These are phyloP conservation scores for Phyllosticta citriasiana DNA, from an alignment of 2,329 filamentous ascomycete species.

Conservation along the genomic window DNA sequence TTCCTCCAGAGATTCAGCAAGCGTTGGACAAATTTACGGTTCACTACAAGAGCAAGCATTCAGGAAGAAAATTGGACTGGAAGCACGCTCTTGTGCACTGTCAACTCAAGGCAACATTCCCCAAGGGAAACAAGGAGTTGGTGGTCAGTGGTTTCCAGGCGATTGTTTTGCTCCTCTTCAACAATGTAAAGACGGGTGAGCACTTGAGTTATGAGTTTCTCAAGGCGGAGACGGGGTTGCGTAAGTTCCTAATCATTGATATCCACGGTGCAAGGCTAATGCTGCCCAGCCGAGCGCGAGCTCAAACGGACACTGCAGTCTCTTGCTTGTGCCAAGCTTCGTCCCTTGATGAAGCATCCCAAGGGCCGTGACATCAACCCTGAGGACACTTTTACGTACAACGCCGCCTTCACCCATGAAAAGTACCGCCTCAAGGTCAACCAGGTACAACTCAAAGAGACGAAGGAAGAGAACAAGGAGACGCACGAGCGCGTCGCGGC, in stretches of 20 bases:
- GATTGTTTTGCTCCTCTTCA: constrained; percentile 83
- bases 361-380: constrained; percentile 69
- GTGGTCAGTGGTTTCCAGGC: constrained; percentile 89
- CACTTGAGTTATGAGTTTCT: constrained; percentile 69
- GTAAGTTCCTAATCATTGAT: constrained; percentile 31
- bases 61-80: constrained; percentile 77
- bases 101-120: constrained; percentile 70
- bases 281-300: constrained; percentile 53
- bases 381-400: constrained; percentile 79
- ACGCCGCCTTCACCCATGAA: constrained; percentile 63
- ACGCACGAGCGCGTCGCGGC: constrained; percentile 84
- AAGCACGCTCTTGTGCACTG: constrained; percentile 91
- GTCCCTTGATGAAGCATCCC: constrained; percentile 76
- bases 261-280: constrained; percentile 17
- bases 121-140: constrained; percentile 73
- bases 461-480: constrained; percentile 85
- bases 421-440: constrained; percentile 97
- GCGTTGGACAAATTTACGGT: constrained; percentile 72
- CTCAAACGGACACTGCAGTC: constrained; percentile 88
- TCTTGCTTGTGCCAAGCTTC: constrained; percentile 79
- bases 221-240: constrained; percentile 60
- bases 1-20: constrained; percentile 66
- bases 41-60: constrained; percentile 85
- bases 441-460: constrained; percentile 95
- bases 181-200: constrained; percentile 53